These are phyloP conservation scores for Fraxinus dipetala DNA, from an alignment of 305 asterid species.

Conservation along the genomic window DNA sequence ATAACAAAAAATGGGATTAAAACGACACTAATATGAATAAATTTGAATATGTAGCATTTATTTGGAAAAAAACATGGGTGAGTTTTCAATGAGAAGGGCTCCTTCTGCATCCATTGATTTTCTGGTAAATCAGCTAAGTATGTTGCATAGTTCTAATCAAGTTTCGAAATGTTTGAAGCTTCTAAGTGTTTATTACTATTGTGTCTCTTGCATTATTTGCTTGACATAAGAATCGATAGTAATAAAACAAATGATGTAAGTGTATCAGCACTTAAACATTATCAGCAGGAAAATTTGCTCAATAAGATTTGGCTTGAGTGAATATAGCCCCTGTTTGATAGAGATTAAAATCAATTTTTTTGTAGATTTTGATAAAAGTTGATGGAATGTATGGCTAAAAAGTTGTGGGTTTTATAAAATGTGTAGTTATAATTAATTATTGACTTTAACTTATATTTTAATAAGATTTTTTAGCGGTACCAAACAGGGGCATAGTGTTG, in stretches of 20 bases:
- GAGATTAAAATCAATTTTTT: neutral
- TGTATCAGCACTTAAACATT: constrained; percentile 11
- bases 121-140: neutral
- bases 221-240: neutral
- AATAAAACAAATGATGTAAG: neutral
- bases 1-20: neutral
- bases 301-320: constrained; percentile 1
- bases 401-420: neutral
- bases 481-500: neutral
- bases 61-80: neutral
- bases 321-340: neutral
- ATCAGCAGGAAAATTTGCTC: neutral
- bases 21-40: neutral
- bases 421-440: neutral
- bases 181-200: neutral
- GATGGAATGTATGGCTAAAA: neutral
- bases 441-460: too few species aligned
- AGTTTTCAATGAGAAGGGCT: neutral
- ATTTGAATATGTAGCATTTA: neutral
- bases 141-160: neutral
- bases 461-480: neutral
- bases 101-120: neutral
- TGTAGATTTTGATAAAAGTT: neutral
- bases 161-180: neutral
- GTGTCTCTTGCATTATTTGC: neutral